Evolutionary conservation across 2,329 filamentous ascomycete species (phyloP), one percentile per base, ranked within the genome.

Genomic region (Fusarium subtropicale): DNA sequence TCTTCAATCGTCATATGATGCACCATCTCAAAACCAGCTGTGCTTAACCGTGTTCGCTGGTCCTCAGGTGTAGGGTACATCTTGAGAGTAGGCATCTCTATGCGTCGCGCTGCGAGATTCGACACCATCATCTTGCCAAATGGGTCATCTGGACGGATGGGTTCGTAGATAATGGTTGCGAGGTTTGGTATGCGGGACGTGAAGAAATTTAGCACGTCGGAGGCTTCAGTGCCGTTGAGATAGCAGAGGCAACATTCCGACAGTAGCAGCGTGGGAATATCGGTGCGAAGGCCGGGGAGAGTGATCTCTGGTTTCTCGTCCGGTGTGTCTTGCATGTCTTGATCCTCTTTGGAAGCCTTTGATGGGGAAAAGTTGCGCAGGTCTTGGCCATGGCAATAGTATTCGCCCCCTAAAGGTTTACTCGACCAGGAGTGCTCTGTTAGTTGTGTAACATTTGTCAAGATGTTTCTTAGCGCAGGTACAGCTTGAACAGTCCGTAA

Each of bases 241-340:
- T 99, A 99, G 77, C 96, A 93, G 33, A 99, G 86, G 77, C 96
- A 99, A 84, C 96, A 98, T 79, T 99, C 96, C 0, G 95, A 98
- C 9, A 99, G 85, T 26, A 99, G 80, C 11, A 99, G 81, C 0
- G 96, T 99, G 0, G 96, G 93, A 0, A 92, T 26, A 76, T 87
- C 74, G 71, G 80, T 76, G 81, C 87, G 72, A 82, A 88, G 70
- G 72, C 85, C 85, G 0, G 76, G 71, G 3, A 81, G 56, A 1
- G 28, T 63, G 24, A 60, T 26, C 34, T 60, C 55, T n/a, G 22
- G 39, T 13, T 39, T 62, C 10, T 51, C 69, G 6, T 59, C 18
- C 1, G 22, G 4, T 30, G 48, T 31, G 55, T 36, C 15, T 42
- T 66, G 46, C 15, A 44, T 5, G 3, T 60, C 31, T 24, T 55